Evolutionary conservation across 1,139 yeast genomes (phyloP), one percentile per base, ranked within the genome.

Genomic region (Hanseniaspora sp.): DNA sequence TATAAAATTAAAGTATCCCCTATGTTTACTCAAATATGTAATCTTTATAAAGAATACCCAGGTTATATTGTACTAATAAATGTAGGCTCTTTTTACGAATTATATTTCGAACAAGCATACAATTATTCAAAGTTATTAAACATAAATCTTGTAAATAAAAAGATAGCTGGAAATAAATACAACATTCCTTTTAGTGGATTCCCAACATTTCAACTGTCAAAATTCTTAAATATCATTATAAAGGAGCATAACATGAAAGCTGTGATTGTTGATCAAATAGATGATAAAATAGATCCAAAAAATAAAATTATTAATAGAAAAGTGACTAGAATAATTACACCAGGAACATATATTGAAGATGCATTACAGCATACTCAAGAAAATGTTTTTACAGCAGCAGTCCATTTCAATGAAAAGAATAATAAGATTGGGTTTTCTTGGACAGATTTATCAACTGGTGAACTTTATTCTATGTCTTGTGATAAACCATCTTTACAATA

Each of bases 341-440:
- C 97, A 0, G 98, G 99, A 1, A 92, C 97, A 0, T 75, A 92
- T 52, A 77, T 90, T 12, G 96, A 87, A 62, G 97, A 92, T 61
- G 79, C 86, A 0, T 83, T 90, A 59, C 71, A 92, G 61, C 88
- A 74, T 63, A 70, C 90, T 39, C 71, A 84, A 42, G 77, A 88
- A 4, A 71, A 90, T 12, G 74, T 78, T 6, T 72, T 84, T 48
- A 85, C 87, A 0, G 72, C 74, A 13, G 72, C 70, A 56, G 67
- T 74, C 48, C 67, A 74, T 46, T 64, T 66, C 38, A 69, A 71
- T 0, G 79, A 77, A 58, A 71, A 74, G 3, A 75, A 74, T 51
- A 61, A 74, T 60, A 67, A 74, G 56, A 67, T 88, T 2, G 96
- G 96, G 0, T 64, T 92, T 5, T 78, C 92, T 18, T 92, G 98